Conservation (phyloP, 257 asterid genomes). For the Gynochthodes officinalis region DNA sequence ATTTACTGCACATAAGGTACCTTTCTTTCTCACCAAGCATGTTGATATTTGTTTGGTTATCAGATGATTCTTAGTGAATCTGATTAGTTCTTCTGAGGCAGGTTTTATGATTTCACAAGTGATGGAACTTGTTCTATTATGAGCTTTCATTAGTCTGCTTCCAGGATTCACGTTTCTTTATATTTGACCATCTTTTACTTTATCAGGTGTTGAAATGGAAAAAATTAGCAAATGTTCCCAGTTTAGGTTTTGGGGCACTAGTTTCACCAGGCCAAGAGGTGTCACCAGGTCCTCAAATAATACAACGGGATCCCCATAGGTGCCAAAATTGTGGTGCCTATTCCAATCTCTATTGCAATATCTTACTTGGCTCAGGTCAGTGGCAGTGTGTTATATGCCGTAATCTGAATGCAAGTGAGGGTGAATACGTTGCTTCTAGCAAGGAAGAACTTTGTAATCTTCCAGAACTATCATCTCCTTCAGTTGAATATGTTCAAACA, state of each 20-base stretch:
- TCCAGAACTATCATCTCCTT: conserved; percentile 72
- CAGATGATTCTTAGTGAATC: neutral
- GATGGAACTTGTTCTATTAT: neutral
- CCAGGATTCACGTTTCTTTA: neutral
- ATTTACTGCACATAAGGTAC: conserved; percentile 92
- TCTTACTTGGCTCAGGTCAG: conserved; percentile 87
- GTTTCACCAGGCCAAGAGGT: conserved; percentile 84
- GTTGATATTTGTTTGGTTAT: neutral
- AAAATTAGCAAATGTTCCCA: conserved; percentile 74
- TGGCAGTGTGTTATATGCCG: conserved; percentile 97
- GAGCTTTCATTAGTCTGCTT: neutral
- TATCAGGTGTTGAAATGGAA: conserved; percentile 80
- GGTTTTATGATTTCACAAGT: neutral
- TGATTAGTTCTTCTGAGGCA: neutral
- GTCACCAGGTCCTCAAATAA: conserved; percentile 82
- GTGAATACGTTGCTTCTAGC: conserved; percentile 80
- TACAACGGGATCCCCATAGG: conserved; percentile 88
- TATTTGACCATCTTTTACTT: conserved; percentile 1
- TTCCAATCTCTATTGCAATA: conserved; percentile 85
- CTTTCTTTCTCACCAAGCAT: neutral
- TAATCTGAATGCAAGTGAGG: conserved; percentile 81
- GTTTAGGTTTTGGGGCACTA: conserved; percentile 91
- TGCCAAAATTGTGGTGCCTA: conserved; percentile 90
- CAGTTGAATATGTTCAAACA: conserved; percentile 78
- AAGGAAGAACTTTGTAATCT: conserved; percentile 73